A percentile compares a stretch with the other conserved stretches of the same genome.
These are phyloP conservation scores for Oropetium thomaeum DNA, from an alignment of 176 grass and related monocot genomes.

Conservation along the genomic window DNA sequence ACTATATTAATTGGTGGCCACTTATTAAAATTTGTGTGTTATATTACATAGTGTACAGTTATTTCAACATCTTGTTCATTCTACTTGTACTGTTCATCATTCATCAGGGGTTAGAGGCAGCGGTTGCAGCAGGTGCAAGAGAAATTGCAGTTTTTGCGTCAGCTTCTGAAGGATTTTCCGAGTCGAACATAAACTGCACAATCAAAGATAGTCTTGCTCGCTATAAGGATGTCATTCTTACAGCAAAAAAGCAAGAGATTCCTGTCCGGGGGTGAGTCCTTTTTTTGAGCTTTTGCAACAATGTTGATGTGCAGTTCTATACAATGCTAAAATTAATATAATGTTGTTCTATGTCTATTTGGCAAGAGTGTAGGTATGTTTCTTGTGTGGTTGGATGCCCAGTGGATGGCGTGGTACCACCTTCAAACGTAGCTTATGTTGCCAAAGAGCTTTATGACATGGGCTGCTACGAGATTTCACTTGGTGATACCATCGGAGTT, in stretches of 20 bases:
- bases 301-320: neutral
- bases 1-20: neutral
- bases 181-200: conserved; percentile 90
- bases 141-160: conserved; percentile 92
- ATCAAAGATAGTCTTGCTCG: conserved; percentile 82
- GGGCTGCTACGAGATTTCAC: conserved; percentile 95
- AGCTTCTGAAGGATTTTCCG: conserved; percentile 95
- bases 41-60: neutral
- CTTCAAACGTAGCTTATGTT: conserved; percentile 79
- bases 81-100: conserved; percentile 31
- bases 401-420: conserved; percentile 68
- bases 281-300: neutral
- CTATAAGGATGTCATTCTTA: conserved; percentile 73
- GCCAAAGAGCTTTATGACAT: conserved; percentile 94
- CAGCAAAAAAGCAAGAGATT: conserved; percentile 63
- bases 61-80: neutral
- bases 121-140: conserved; percentile 76
- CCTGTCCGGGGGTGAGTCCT: conserved; percentile 77
- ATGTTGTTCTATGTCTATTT: neutral
- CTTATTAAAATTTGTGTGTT: neutral
- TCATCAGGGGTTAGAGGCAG: conserved; percentile 85
- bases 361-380: conserved; percentile 54
- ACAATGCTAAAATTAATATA: conserved; percentile 1
- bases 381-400: conserved; percentile 92
- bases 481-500: conserved; percentile 94